Evolutionary conservation across 2,329 filamentous ascomycete species (phyloP), one percentile per base, ranked within the genome.

Genomic region (Colletotrichum cuscutae): DNA sequence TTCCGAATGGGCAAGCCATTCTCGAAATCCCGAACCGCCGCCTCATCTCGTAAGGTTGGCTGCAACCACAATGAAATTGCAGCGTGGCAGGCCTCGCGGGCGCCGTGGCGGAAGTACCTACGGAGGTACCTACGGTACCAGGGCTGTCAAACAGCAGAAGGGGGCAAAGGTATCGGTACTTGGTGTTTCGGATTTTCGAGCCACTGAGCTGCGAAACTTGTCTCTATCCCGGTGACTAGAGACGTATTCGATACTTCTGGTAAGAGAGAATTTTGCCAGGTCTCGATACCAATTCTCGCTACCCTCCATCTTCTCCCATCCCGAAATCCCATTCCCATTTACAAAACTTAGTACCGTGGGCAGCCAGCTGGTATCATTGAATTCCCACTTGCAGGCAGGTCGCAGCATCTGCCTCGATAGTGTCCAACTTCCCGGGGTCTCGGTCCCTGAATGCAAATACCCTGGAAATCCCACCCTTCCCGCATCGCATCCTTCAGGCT

Each of bases 1-100:
- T 35, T 22, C 3, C 22, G 37, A 4, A 15, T 19, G 37, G 15
- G n/a, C 32, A 9, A 49, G 30, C 19, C 11, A 22, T 5, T 4
- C 7, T n/a, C 6, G 42, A 32, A 13, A 64, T 52, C 32, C n/a
- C 22, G 19, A 49, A 49, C 42, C 42, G 19, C 19, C 15, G 42
- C 42, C 42, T 49, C 42, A n/a, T 9, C 19, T 49, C 7, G 42
- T 5, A n/a, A n/a, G 42, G 30, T 42, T 28, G 19, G 60, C 22
- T 54, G 42, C 46, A 37, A 52, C 65, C 37, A 53, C 22, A 62
- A 52, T 24, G 22, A 58, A 37, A 66, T 66, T 58, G 52, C 57
- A 30, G 30, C 19, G 30, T 32, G n/a, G n/a, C 42, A 49, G 42
- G 19, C 15, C 15, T 49, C 42, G 42, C 42, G 15, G 42, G 3